phyloP scores from a whole-genome alignment of 2,329 filamentous ascomycete genomes.

The Escovopsis sp. region DNA sequence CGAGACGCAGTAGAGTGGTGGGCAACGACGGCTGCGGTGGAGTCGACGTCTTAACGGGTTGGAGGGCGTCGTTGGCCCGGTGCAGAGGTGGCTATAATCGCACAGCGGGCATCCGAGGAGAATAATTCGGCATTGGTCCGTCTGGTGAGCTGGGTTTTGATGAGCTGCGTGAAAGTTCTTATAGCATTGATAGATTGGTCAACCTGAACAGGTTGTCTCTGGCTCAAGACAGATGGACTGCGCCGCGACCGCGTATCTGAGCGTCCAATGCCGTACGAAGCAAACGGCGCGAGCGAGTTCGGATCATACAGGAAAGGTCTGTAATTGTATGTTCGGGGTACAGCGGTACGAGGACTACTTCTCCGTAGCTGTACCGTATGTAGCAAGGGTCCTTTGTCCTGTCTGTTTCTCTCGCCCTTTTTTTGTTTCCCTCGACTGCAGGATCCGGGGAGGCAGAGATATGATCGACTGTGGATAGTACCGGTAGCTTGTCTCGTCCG shows the following conservation, averaged over 20 bases:
- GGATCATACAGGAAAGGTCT: too few relatives aligned
- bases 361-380: too few relatives aligned
- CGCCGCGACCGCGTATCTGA: too few relatives aligned
- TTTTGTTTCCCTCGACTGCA: too few relatives aligned
- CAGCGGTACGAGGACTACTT: too few relatives aligned
- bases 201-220: neutral
- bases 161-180: neutral
- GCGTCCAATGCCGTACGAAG: too few relatives aligned
- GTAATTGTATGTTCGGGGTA: too few relatives aligned
- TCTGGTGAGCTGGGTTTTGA: slow-evolving; percentile 2
- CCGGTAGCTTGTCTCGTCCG: too few relatives aligned
- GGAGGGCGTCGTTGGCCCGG: slow-evolving; percentile 4
- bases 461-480: neutral
- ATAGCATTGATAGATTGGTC: too few relatives aligned
- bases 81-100: slow-evolving; percentile 15
- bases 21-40: slow-evolving; percentile 2
- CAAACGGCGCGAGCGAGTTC: too few relatives aligned
- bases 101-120: slow-evolving; percentile 18
- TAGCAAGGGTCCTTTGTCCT: neutral
- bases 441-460: too few relatives aligned
- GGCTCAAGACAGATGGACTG: too few relatives aligned
- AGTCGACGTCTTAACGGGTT: slow-evolving; percentile 9
- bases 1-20: neutral
- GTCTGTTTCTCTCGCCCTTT: neutral
- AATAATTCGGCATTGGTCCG: slow-evolving; percentile 4